Base-by-base conservation (phyloP, 164 flowering plant species). In the Tetrastigma voinierianum region DNA sequence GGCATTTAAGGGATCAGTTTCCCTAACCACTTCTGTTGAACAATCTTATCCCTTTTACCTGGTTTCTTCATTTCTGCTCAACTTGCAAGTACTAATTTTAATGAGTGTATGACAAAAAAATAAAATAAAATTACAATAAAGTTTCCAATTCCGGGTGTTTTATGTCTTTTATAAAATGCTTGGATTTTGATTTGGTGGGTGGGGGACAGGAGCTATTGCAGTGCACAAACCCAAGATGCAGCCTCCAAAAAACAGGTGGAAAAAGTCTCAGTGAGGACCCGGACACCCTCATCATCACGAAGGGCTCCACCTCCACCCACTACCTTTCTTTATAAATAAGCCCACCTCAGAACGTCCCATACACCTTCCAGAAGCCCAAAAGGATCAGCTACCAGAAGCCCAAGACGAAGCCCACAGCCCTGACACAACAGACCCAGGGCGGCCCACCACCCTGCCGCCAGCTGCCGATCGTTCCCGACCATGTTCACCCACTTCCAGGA, bases 241-340 rank as follows among this genome's bases (percentile, higher is more conserved):
- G 81, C 16, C 16, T 97, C 98, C 8, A 94, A 91, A 77, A 94
- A 90, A 73, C 97, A 91, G 62, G 96, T 91, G 64, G 98, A 94
- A 74, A 74, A 78, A 82, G 64, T 86, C 87, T n/a, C 1, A 80
- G 69, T 12, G 90, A 87, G 9, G 98, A 94, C 61, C 86, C 87
- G 1, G 96, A 90, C 43, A 84, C 87, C 2, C 75, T 94, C 46
- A 73, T 91, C 61, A 75, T 94, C 77, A 91, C 45, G 98, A 94
- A 77, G 98, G 98, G 2, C 90, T 91, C 56, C 98, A 94, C 74
- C 88, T 94, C 55, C 98, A 94, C 66, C 52, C 75, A 83, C 23
- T 87, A 82, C 75, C 90, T 95, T 20, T 84, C 69, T 68, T 82
- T 86, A 72, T 65, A 71, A 9, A 43, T 49, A 40, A 58, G 43